phyloP scores from a whole-genome alignment of 2,329 filamentous ascomycete species.

The Botryotinia globosa region DNA sequence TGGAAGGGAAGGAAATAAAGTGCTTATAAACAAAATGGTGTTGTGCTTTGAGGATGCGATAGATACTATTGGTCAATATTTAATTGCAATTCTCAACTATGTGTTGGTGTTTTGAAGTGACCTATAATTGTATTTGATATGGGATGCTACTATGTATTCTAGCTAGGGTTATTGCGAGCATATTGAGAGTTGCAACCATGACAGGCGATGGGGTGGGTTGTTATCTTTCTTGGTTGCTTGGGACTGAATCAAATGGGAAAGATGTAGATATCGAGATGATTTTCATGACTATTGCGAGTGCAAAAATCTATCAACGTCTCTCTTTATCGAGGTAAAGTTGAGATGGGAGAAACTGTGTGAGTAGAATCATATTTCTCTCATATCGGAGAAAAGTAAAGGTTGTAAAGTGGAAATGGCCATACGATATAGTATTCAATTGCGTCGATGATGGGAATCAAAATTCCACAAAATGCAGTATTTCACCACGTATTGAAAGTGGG shows the following conservation, averaged over 20 bases:
- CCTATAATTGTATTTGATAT: background rate
- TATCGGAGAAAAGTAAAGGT: background rate
- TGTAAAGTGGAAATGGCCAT: no score
- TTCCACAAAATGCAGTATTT: no score
- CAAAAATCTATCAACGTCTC: background rate
- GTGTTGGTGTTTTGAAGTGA: background rate
- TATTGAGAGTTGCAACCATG: background rate
- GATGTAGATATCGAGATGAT: background rate
- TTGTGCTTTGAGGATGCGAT: background rate
- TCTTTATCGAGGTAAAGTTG: background rate
- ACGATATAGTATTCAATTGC: no score
- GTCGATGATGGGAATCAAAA: no score
- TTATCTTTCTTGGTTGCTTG: background rate
- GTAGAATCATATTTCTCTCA: background rate
- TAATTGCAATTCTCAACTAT: background rate
- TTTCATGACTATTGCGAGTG: background rate
- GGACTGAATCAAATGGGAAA: background rate
- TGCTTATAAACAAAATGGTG: background rate
- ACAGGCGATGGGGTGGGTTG: background rate
- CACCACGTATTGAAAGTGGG: no score
- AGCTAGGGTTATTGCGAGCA: background rate
- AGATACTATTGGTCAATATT: slow-evolving; percentile 2
- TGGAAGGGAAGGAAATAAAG: background rate
- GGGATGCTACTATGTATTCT: background rate
- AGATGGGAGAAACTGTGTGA: background rate